These are phyloP conservation scores for Protea cynaroides DNA, from an alignment of 164 flowering plant species.

Conservation along the genomic window DNA sequence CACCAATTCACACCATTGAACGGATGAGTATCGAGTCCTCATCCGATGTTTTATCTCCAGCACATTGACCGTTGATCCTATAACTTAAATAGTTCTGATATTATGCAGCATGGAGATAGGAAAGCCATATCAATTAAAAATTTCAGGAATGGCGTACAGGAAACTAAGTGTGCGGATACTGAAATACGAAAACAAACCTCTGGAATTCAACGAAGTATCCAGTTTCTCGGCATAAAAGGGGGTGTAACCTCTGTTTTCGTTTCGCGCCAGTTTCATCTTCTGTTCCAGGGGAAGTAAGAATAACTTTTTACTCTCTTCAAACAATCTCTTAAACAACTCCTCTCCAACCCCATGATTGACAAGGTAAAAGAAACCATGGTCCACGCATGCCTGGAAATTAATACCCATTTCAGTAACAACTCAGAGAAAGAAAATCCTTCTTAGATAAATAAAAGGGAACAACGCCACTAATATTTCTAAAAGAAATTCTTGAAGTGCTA, in stretches of 20 bases:
- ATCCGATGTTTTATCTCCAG: no score
- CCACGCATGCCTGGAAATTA: conserved; percentile 72
- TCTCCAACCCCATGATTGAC: conserved; percentile 78
- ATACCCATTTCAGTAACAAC: not conserved
- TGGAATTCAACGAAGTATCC: conserved; percentile 38
- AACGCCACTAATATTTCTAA: not conserved
- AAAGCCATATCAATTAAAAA: no score
- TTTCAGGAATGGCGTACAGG: no score
- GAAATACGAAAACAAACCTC: conserved; percentile 32
- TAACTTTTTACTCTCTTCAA: conserved; percentile 57
- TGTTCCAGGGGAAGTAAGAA: conserved; percentile 63
- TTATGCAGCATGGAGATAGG: no score
- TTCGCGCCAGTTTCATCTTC: conserved; percentile 55
- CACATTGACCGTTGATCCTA: no score
- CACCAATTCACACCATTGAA: not conserved
- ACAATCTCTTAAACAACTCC: conserved; percentile 41
- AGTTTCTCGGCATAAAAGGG: conserved; percentile 64
- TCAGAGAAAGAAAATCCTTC: not conserved
- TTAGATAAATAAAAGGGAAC: not conserved
- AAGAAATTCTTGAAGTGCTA: not conserved
- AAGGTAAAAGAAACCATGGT: conserved; percentile 80
- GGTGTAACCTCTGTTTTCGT: conserved; percentile 60
- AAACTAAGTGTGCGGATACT: no score
- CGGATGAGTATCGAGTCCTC: not conserved
- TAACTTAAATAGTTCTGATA: no score